These are phyloP conservation scores for Lanmaoa pseudosensibilis DNA, from an alignment of 768 basidiomycete genomes.

Conservation along the genomic window DNA sequence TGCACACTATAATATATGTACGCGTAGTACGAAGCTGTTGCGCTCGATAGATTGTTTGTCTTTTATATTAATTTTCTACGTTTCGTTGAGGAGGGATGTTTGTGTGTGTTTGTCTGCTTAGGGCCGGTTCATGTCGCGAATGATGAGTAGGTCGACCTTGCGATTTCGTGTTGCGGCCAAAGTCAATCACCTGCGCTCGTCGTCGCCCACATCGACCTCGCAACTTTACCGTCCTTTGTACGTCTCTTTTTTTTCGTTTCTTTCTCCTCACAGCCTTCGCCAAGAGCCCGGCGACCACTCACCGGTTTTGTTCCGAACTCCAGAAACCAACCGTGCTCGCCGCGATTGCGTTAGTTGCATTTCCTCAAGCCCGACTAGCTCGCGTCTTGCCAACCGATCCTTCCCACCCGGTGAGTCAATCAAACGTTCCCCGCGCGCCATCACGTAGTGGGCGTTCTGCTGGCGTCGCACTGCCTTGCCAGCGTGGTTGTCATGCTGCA, in stretches of 20 bases:
- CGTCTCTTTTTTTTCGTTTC: constrained; percentile 12
- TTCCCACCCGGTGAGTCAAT: constrained; percentile 25
- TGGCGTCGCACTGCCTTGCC: constrained; percentile 25
- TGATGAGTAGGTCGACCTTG: constrained; percentile 19
- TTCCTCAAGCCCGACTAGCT: constrained; percentile 21
- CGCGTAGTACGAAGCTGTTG: constrained; percentile 5
- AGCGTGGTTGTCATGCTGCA: constrained; percentile 34
- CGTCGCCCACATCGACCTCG: constrained; percentile 31
- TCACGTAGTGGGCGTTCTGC: constrained; percentile 11
- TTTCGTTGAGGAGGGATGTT: constrained; percentile 14
- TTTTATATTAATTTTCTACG: not conserved
- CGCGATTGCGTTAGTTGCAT: constrained; percentile 29
- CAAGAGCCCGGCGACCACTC: constrained; percentile 14
- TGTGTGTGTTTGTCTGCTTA: constrained; percentile 36
- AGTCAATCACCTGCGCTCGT: constrained; percentile 30
- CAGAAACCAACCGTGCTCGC: constrained; percentile 28
- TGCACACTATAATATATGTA: constrained; percentile 31
- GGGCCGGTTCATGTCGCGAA: constrained; percentile 33
- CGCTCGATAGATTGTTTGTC: not conserved
- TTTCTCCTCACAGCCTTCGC: not conserved
- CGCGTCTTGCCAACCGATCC: constrained; percentile 20
- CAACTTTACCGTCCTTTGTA: constrained; percentile 18
- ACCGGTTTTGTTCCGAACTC: constrained; percentile 19
- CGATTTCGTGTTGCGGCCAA: constrained; percentile 30
- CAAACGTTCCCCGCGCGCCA: not conserved